These are phyloP conservation scores for Apium graveolens DNA, from an alignment of 129 eudicot genomes.

Conservation along the genomic window DNA sequence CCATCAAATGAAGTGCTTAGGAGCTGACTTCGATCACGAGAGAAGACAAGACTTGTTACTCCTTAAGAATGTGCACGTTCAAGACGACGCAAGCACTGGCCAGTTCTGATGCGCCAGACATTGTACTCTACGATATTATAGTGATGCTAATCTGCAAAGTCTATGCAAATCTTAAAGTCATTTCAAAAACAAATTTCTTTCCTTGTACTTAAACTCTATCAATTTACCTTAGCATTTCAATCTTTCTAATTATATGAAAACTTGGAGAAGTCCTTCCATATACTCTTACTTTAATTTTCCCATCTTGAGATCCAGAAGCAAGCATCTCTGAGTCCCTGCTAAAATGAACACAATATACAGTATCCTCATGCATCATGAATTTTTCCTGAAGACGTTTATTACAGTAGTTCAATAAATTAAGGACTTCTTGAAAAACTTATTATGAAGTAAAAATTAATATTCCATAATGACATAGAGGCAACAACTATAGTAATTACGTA, in stretches of 20 bases:
- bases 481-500: not conserved
- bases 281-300: slow-evolving; percentile 74
- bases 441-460: not conserved
- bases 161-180: not conserved
- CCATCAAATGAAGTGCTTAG: slow-evolving; percentile 91
- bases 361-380: slow-evolving; percentile 99
- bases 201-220: not conserved
- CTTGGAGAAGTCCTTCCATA: not conserved
- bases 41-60: slow-evolving; percentile 82
- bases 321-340: slow-evolving; percentile 98
- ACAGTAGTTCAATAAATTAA: not conserved
- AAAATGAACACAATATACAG: slow-evolving; percentile 85
- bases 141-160: not conserved
- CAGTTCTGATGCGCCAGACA: slow-evolving; percentile 98
- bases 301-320: slow-evolving; percentile 98
- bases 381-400: slow-evolving; percentile 56
- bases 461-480: not conserved
- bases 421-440: not conserved
- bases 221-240: not conserved
- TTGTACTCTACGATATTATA: slow-evolving; percentile 16
- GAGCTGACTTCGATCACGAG: slow-evolving; percentile 91
- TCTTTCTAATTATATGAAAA: not conserved
- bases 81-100: slow-evolving; percentile 93
- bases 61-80: slow-evolving; percentile 93
- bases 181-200: not conserved